A percentile compares a stretch with the other conserved stretches of the same genome.
Evolutionary conservation across 2,329 filamentous ascomycete genomes (phyloP).

Genomic region (Colletotrichum sp.): DNA sequence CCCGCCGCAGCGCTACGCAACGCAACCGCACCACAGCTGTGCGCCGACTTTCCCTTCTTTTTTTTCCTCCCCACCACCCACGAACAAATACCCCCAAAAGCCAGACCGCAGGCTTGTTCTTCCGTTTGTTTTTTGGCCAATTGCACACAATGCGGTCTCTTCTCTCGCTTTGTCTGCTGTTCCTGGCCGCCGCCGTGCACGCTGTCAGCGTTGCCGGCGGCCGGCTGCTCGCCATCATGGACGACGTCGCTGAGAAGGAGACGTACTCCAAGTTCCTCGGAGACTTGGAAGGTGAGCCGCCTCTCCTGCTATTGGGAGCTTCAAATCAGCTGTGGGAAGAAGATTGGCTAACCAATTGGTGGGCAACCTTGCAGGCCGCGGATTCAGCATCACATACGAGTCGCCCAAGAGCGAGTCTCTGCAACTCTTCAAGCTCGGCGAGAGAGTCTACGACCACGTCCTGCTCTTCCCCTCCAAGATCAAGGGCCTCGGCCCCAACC

Average conservation of each 20-base stretch:
- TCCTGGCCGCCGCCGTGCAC: slow-evolving; percentile 69
- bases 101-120: not conserved
- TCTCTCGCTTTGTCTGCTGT: slow-evolving; percentile 71
- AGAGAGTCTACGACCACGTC: slow-evolving; percentile 89
- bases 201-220: slow-evolving; percentile 85
- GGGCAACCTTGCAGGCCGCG: slow-evolving; percentile 65
- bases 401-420: slow-evolving; percentile 82
- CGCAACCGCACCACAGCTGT: slow-evolving; percentile 22
- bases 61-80: not conserved
- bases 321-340: not conserved
- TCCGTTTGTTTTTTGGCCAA: slow-evolving; percentile 1
- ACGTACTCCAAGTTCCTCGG: slow-evolving; percentile 83
- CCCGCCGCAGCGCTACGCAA: slow-evolving; percentile 17
- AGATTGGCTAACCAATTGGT: slow-evolving; percentile 27
- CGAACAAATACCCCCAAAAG: slow-evolving; percentile 9
- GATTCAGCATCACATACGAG: slow-evolving; percentile 80
- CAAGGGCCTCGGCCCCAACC: slow-evolving; percentile 89
- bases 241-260: slow-evolving; percentile 80
- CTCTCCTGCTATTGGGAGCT: not conserved
- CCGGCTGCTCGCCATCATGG: slow-evolving; percentile 83
- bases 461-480: slow-evolving; percentile 87
- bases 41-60: slow-evolving; percentile 23
- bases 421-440: slow-evolving; percentile 83
- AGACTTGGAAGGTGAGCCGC: slow-evolving; percentile 68
- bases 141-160: slow-evolving; percentile 74